Percentiles rank a stretch among this genome's conserved stretches.
Evolutionary conservation across 2,329 filamentous ascomycete species (phyloP).

Genomic region (Nothomitra cinnamomea): DNA sequence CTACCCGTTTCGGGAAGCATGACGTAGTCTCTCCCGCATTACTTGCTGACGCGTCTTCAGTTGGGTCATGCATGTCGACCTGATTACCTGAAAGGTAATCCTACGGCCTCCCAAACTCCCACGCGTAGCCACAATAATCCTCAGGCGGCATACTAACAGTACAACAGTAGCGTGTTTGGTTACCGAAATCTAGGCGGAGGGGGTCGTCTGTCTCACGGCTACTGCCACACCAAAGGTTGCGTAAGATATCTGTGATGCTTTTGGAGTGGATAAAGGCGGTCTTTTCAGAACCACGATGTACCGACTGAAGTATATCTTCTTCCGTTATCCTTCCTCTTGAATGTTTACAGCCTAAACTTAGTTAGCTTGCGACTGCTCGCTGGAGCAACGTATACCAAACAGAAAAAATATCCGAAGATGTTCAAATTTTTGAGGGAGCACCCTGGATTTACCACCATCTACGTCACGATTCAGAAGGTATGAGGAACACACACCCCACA

Average conservation of each 20-base stretch:
- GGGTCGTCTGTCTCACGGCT: constrained; percentile 42
- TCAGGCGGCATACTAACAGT: background rate
- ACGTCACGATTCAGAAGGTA: constrained; percentile 38
- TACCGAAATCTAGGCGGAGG: constrained; percentile 36
- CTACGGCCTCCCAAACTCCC: background rate
- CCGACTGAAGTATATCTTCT: constrained; percentile 33
- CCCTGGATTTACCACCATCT: constrained; percentile 40
- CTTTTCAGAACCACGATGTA: constrained; percentile 44
- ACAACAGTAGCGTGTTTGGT: constrained; percentile 34
- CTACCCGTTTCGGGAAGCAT: no score
- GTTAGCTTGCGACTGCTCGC: constrained; percentile 34
- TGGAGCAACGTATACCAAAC: constrained; percentile 24
- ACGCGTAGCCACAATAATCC: no score
- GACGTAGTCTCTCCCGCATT: background rate
- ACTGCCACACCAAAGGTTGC: constrained; percentile 41
- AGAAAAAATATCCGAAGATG: constrained; percentile 29
- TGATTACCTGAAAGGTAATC: constrained; percentile 32
- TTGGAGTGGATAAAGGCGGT: constrained; percentile 30
- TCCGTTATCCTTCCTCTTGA: no score
- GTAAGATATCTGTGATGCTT: constrained; percentile 35
- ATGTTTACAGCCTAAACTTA: background rate
- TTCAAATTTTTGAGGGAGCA: constrained; percentile 32
- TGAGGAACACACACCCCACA: background rate
- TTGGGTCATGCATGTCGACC: constrained; percentile 34
- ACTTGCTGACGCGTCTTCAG: constrained; percentile 9